Conservation (phyloP, 2,329 filamentous ascomycete species). For the Aspergillus pseudoviridinutans region DNA sequence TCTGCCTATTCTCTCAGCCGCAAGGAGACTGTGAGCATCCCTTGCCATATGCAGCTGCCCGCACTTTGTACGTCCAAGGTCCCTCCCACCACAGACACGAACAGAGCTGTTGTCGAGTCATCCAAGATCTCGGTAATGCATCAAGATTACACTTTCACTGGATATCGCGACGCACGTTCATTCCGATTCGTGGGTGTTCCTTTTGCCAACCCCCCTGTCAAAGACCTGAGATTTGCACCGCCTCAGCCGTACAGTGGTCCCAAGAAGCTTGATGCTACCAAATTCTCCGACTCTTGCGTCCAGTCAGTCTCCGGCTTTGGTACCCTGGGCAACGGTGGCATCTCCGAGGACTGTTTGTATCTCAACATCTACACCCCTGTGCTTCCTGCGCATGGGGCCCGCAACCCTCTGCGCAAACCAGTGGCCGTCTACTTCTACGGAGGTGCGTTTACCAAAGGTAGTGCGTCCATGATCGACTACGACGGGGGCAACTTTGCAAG, state of each 20-base stretch:
- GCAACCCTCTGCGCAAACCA: conserved; percentile 11
- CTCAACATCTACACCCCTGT: conserved; percentile 34
- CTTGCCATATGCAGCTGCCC: conserved; percentile 15
- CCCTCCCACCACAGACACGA: conserved; percentile 16
- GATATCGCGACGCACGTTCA: conserved; percentile 26
- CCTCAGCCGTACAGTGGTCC: conserved; percentile 25
- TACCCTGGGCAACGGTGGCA: conserved; percentile 9
- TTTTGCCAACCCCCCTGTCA: conserved; percentile 45
- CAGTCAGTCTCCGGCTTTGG: conserved; percentile 16
- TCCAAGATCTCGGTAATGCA: conserved; percentile 17
- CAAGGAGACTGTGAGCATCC: conserved; percentile 5
- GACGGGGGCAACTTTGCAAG: conserved; percentile 35
- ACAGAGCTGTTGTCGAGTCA: conserved; percentile 9
- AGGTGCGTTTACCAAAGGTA: conserved; percentile 27
- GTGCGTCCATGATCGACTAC: conserved; percentile 23
- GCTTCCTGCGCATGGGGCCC: conserved; percentile 16
- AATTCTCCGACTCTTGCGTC: conserved; percentile 16
- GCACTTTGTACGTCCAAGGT: conserved; percentile 20
- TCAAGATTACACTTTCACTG: conserved; percentile 18
- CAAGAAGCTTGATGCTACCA: conserved; percentile 29
- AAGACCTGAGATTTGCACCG: conserved; percentile 41
- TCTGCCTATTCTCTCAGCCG: conserved; percentile 14
- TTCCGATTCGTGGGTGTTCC: conserved; percentile 45
- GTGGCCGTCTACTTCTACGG: conserved; percentile 34
- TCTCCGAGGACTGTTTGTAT: conserved; percentile 34